A percentile compares a stretch with the other conserved stretches of the same genome.
phyloP scores from a whole-genome alignment of 2,329 filamentous ascomycete species.

The Alternaria conjuncta region DNA sequence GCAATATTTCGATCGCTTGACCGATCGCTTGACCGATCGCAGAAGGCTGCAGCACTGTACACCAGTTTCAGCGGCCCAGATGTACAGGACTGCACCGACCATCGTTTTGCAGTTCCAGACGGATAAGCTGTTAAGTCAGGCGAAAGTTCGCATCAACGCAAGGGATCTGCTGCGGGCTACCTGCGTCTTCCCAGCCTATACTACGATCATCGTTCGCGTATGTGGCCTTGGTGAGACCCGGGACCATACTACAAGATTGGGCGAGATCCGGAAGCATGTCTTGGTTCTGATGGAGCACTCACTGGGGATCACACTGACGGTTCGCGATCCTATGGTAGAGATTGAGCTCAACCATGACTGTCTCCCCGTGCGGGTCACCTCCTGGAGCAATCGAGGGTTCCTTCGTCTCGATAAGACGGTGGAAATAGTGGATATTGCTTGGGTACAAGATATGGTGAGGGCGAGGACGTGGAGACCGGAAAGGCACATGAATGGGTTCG shows the following conservation, averaged over 20 bases:
- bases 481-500: neutral
- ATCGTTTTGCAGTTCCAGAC: neutral
- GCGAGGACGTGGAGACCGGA: neutral
- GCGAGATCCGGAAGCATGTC: neutral
- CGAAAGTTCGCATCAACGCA: neutral
- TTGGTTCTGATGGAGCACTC: neutral
- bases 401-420: fast-evolving
- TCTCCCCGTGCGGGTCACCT: neutral
- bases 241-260: neutral
- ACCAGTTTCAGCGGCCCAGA: neutral
- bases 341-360: neutral
- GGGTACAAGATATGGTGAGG: fast-evolving
- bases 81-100: neutral
- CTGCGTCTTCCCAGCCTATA: neutral
- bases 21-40: too few species aligned
- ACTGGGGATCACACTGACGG: fast-evolving
- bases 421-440: neutral
- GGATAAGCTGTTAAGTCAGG: fast-evolving
- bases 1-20: neutral
- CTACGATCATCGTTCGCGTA: neutral
- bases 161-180: neutral
- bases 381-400: fast-evolving
- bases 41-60: neutral
- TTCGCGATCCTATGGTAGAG: neutral
- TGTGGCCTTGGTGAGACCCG: neutral